Percentiles rank a stretch among this genome's conserved stretches.
These are phyloP conservation scores for Tetrapyrgos nigripes DNA, from an alignment of 1,284 basidiomycete species.

Conservation along the genomic window DNA sequence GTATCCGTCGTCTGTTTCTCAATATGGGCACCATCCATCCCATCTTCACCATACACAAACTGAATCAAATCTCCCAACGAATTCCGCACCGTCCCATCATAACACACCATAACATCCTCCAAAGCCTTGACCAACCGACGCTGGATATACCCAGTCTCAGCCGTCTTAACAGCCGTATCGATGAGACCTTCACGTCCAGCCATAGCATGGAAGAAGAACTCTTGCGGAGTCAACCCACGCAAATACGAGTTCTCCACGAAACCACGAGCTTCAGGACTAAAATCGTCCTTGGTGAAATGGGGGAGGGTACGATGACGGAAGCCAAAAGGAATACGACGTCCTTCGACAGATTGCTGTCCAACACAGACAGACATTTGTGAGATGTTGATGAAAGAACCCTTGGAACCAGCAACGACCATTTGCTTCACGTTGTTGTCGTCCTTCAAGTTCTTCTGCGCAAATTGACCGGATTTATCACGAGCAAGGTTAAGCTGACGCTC, in stretches of 20 bases:
- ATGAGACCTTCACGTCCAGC: slow-evolving; percentile 99
- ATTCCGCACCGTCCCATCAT: slow-evolving; percentile 98
- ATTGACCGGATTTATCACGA: slow-evolving; percentile 94
- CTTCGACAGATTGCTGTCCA: slow-evolving; percentile 98
- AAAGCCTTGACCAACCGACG: slow-evolving; percentile 97
- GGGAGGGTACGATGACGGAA: slow-evolving; percentile 97
- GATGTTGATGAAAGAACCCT: slow-evolving; percentile 99
- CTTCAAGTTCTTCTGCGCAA: slow-evolving; percentile 94
- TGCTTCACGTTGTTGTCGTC: slow-evolving; percentile 99
- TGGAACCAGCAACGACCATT: slow-evolving; percentile 99
- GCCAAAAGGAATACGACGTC: slow-evolving; percentile 97
- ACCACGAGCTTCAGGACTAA: slow-evolving; percentile 95
- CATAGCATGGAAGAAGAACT: slow-evolving; percentile 99
- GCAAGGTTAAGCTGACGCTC: slow-evolving; percentile 94
- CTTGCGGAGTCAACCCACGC: slow-evolving; percentile 95
- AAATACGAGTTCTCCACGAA: slow-evolving; percentile 99
- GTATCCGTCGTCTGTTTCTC: slow-evolving; percentile 95
- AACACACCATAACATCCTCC: slow-evolving; percentile 97
- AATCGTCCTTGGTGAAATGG: slow-evolving; percentile 99
- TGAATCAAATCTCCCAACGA: slow-evolving; percentile 95
- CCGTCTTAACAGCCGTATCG: slow-evolving; percentile 99
- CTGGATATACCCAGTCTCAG: slow-evolving; percentile 99
- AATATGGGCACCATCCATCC: slow-evolving; percentile 97
- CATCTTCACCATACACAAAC: slow-evolving; percentile 98
- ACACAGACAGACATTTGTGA: slow-evolving; percentile 99